Base-by-base conservation (phyloP, 225 moss, liverwort and hornwort genomes). In the Sphagnum contortum region DNA sequence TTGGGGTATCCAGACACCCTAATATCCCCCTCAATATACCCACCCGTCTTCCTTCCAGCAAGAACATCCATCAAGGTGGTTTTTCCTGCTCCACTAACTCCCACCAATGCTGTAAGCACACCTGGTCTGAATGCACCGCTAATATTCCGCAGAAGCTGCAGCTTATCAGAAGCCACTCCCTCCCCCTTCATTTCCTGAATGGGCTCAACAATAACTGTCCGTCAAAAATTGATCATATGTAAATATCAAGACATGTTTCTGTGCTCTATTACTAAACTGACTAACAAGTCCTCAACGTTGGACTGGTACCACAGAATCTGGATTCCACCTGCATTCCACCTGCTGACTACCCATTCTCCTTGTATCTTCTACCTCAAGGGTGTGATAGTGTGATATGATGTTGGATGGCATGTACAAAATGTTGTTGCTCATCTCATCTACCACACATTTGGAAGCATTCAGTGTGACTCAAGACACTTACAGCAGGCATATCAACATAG, bases 111-210 rank as follows among this genome's bases (percentile, higher is more conserved):
- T 52, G 94, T 94, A 13, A 94, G 74, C 58, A 94, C 91, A 67
- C 94, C 91, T 47, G 94, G 91, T 73, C 91, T 86, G 59, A 94
- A 94, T 44, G 91, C 94, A 66, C 94, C 94, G 70, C 89, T 91
- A 13, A 94, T 88, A 61, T 75, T 86, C 60, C 74, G 73, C 11
- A 94, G 76, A 63, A 94, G 76, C 74, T 94, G 94, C 61, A 94
- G 82, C 74, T 71, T 89, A 52, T 91, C 88, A 61, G 87, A 77
- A 58, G 76, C 75, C 44, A 91, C 83, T 49, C 94, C 91, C 76
- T 94, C 87, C 44, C 83, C 81, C 78, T 91, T 94, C 94, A 94
- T 94, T 63, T 82, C 92, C 93, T 94, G 82, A 47, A 29, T 29
- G 29, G 29, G 29, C 29, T 1, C 29, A 9, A 44, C 12, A 52